Evolutionary conservation across 2,329 filamentous ascomycete species (phyloP).

Genomic region (Westerdykella aurantiaca): DNA sequence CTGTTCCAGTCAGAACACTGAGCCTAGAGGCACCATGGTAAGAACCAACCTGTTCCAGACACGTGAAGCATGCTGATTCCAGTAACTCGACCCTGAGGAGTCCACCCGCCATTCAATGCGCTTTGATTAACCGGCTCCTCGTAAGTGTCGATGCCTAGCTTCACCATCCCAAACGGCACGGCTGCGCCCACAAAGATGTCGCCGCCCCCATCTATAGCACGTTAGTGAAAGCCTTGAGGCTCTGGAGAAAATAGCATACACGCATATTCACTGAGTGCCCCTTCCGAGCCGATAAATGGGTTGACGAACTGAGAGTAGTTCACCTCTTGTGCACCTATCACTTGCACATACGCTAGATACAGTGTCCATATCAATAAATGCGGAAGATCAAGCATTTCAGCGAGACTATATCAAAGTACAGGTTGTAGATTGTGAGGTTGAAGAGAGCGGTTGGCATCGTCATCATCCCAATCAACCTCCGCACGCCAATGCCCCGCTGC

Average conservation of each 20-base stretch:
- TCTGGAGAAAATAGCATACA: constrained; percentile 12
- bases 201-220: constrained; percentile 31
- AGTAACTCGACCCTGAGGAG: constrained; percentile 37
- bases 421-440: too few relatives aligned
- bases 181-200: constrained; percentile 37
- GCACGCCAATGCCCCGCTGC: too few relatives aligned
- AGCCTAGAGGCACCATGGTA: constrained; percentile 3
- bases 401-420: too few relatives aligned
- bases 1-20: constrained; percentile 16
- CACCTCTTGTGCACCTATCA: not conserved
- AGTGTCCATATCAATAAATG: too few relatives aligned
- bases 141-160: constrained; percentile 37
- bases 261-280: constrained; percentile 38
- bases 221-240: constrained; percentile 7
- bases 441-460: too few relatives aligned
- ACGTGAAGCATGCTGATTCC: constrained; percentile 37
- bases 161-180: constrained; percentile 39
- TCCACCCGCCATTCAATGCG: constrained; percentile 39
- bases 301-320: constrained; percentile 39
- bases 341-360: too few relatives aligned
- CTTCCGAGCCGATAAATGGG: constrained; percentile 45
- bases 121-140: constrained; percentile 33
- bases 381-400: too few relatives aligned
- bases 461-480: too few relatives aligned
- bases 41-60: constrained; percentile 11